A percentile compares a stretch with the other conserved stretches of the same genome.
These are phyloP conservation scores for Murraya paniculata DNA, from an alignment of 345 rosid genomes.

Conservation along the genomic window DNA sequence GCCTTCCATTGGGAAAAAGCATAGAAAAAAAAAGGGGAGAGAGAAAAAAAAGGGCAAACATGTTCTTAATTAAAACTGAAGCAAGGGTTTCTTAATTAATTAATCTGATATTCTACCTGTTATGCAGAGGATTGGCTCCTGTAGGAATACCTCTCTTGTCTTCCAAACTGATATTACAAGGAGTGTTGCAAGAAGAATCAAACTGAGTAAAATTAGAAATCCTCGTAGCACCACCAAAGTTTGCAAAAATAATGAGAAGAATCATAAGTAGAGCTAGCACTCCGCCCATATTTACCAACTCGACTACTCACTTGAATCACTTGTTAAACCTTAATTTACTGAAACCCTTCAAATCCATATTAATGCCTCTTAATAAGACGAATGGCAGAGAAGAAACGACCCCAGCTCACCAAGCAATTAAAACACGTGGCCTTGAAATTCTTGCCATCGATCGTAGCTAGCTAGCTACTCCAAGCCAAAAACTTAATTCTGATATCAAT, in stretches of 20 bases:
- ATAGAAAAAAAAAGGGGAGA: neutral
- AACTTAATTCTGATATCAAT: no score
- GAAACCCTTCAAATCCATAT: neutral
- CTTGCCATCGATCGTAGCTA: neutral
- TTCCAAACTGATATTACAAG: conserved; percentile 24
- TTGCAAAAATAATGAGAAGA: conserved; percentile 23
- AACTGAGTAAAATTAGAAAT: conserved; percentile 11
- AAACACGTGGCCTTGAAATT: neutral
- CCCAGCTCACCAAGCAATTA: neutral
- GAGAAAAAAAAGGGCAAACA: neutral
- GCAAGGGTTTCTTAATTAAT: neutral
- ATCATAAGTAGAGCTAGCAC: conserved; percentile 8
- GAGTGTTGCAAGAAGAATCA: conserved; percentile 16
- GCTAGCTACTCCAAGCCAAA: neutral
- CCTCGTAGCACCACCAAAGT: conserved; percentile 9
- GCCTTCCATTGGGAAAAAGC: conserved; percentile 5
- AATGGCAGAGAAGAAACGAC: neutral
- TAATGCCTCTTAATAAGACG: neutral
- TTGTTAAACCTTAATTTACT: neutral
- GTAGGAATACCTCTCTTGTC: conserved; percentile 44
- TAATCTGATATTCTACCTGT: conserved; percentile 18
- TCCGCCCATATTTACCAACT: conserved; percentile 8
- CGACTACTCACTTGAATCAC: neutral
- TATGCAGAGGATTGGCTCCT: conserved; percentile 46
- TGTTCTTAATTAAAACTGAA: neutral